Base-by-base conservation (phyloP, 352 stramenopile species). In the Phytophthora pistaciae region DNA sequence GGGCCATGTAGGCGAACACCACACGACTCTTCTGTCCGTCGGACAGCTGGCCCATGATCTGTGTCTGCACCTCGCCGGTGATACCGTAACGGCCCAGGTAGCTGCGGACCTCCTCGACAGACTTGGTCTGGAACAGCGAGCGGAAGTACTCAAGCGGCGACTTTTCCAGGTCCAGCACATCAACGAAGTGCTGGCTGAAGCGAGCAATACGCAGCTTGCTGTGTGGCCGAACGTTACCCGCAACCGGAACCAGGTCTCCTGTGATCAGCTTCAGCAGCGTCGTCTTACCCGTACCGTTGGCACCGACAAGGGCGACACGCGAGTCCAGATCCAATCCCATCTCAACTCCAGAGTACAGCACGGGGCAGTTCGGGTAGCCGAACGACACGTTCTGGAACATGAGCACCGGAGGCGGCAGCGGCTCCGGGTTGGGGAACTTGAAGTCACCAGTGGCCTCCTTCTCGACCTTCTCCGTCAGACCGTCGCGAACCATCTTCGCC, bases 141-240 rank as follows among this genome's bases (percentile, higher is more conserved):
- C 95, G 96, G 77, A 99, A 98, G 83, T 99, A 99, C 71, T 99
- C 96, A 16, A 99, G 88, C 4, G 98, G 98, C 10, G 92, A 92
- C 82, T 98, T 91, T 25, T 88, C 82, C 67, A 99, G 79, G 75
- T 99, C 93, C n/a, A 99, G 81, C 42, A 99, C 94, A 78, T 99
- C 98, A 3, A 99, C 96, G 69, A 99, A 99, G 78, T 99, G 98
- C 86, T 99, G 98, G 70, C 95, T 99, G 82, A 99, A 99, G 25
- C 96, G 91, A 29, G 95, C 95, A 49, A 99, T 92, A 77, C 97
- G 97, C 42, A 99, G 87, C 79, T 99, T 98, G 36, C 85, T 96
- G 84, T 99, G 97, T 60, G 96, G 97, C 50, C 96, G 91, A 68
- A 99, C 97, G 57, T 99, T 98, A 49, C 98, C 98, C 18, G 91